Conservation (phyloP, 257 asterid species). For the Primulina huaijiensis region DNA sequence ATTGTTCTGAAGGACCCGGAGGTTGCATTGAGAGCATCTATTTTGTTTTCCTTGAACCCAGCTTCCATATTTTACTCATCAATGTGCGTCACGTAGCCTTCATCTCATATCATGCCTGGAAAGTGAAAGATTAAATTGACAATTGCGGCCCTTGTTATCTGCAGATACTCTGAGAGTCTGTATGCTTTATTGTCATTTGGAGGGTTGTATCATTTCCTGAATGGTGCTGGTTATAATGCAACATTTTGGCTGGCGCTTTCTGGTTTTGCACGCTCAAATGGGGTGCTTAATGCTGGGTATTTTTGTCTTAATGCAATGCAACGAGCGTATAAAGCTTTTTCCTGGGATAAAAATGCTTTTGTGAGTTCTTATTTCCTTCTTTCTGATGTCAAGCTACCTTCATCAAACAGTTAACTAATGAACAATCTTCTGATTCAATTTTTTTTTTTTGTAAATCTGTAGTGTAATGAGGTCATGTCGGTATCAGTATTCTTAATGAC, state of each 20-base stretch:
- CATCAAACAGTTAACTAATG: constrained; percentile 10
- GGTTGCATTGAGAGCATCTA: constrained; percentile 74
- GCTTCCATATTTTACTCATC: constrained; percentile 97
- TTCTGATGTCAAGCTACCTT: neutral
- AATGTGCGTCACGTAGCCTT: constrained; percentile 52
- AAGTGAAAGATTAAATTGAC: constrained; percentile 23
- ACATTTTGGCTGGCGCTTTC: constrained; percentile 76
- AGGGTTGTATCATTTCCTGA: constrained; percentile 62
- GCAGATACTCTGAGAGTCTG: constrained; percentile 91
- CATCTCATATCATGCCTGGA: constrained; percentile 12
- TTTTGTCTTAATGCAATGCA: constrained; percentile 69
- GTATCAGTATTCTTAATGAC: neutral
- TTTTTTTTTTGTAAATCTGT: too few relatives aligned
- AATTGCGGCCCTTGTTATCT: constrained; percentile 22
- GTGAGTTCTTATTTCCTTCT: constrained; percentile 46
- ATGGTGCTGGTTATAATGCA: constrained; percentile 47
- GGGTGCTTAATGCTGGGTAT: constrained; percentile 87
- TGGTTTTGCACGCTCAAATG: constrained; percentile 85
- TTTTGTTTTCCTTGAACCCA: constrained; percentile 90
- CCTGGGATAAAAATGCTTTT: constrained; percentile 36
- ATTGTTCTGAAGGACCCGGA: constrained; percentile 61
- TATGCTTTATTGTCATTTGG: constrained; percentile 76
- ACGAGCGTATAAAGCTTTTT: constrained; percentile 45
- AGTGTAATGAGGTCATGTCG: neutral
- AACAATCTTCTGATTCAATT: neutral